Percentiles rank a stretch among this genome's conserved stretches.
Evolutionary conservation across 305 asterid genomes (phyloP).

Genomic region (Fraxinus velutina): DNA sequence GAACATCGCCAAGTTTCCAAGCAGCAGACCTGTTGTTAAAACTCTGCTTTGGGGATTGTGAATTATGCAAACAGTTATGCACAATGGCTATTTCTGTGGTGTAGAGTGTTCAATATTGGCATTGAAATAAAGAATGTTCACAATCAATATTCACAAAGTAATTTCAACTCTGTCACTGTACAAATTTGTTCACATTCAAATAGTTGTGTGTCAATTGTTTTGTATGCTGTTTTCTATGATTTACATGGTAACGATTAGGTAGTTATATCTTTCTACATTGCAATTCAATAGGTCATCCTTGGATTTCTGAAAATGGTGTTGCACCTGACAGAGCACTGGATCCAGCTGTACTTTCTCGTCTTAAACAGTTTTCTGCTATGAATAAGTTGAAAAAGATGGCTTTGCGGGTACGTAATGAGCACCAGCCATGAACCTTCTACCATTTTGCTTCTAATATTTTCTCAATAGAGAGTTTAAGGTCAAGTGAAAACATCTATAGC

Average conservation of each 20-base stretch:
- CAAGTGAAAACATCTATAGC: conserved; percentile 7
- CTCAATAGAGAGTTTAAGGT: conserved; percentile 5
- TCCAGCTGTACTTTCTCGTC: conserved; percentile 82
- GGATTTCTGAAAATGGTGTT: conserved; percentile 81
- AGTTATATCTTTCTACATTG: conserved; percentile 5
- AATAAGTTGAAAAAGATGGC: conserved; percentile 86
- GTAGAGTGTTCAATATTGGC: not conserved
- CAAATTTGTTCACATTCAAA: not conserved
- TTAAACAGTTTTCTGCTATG: conserved; percentile 79
- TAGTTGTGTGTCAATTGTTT: not conserved
- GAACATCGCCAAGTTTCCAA: not conserved
- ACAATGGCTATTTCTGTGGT: not conserved
- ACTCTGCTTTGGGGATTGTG: conserved; percentile 7
- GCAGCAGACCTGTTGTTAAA: conserved; percentile 1
- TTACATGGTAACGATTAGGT: conserved; percentile 5
- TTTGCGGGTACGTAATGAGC: conserved; percentile 55
- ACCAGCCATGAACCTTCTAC: not conserved
- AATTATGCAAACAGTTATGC: not conserved
- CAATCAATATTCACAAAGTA: not conserved
- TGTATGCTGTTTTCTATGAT: not conserved
- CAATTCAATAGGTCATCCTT: conserved; percentile 61
- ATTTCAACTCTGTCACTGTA: not conserved
- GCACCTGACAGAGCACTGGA: conserved; percentile 79
- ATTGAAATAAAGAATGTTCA: not conserved
- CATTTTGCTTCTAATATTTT: not conserved